Percentiles rank a stretch among this genome's conserved stretches.
These are phyloP conservation scores for Arthrinium phaeospermum DNA, from an alignment of 2,329 filamentous ascomycete species.

Conservation along the genomic window DNA sequence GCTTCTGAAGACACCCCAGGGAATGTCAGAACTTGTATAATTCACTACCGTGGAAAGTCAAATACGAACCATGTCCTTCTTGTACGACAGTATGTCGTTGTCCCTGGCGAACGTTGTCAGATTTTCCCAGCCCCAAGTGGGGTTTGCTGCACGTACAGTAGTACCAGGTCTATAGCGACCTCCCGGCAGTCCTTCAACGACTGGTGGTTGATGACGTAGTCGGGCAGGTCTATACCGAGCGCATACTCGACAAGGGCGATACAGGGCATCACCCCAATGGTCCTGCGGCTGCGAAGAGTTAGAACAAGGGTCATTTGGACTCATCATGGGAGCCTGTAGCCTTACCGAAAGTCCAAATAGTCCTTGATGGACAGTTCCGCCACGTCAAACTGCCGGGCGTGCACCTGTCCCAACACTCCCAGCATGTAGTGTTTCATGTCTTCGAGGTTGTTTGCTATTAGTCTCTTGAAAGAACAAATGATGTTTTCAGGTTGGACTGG, in stretches of 20 bases:
- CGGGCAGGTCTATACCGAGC: slow-evolving; percentile 27
- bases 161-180: slow-evolving; percentile 29
- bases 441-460: neutral
- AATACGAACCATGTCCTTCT: slow-evolving; percentile 30
- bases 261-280: slow-evolving; percentile 30
- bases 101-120: slow-evolving; percentile 17
- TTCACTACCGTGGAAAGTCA: neutral
- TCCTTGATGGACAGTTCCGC: slow-evolving; percentile 25
- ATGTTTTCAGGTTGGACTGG: neutral
- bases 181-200: slow-evolving; percentile 28
- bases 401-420: slow-evolving; percentile 29
- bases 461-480: too few species aligned
- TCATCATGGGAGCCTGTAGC: neutral
- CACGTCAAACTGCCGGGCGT: slow-evolving; percentile 21
- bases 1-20: slow-evolving; percentile 6
- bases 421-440: slow-evolving; percentile 27
- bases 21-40: neutral
- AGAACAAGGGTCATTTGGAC: neutral
- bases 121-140: neutral
- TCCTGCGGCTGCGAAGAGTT: slow-evolving; percentile 18
- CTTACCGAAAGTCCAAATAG: slow-evolving; percentile 29
- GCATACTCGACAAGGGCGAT: slow-evolving; percentile 29
- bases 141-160: slow-evolving; percentile 26
- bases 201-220: slow-evolving; percentile 28
- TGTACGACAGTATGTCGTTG: slow-evolving; percentile 31